Evolutionary conservation across 352 stramenopile species (phyloP), one percentile per base, ranked within the genome.

Genomic region (Pythium volutum): DNA sequence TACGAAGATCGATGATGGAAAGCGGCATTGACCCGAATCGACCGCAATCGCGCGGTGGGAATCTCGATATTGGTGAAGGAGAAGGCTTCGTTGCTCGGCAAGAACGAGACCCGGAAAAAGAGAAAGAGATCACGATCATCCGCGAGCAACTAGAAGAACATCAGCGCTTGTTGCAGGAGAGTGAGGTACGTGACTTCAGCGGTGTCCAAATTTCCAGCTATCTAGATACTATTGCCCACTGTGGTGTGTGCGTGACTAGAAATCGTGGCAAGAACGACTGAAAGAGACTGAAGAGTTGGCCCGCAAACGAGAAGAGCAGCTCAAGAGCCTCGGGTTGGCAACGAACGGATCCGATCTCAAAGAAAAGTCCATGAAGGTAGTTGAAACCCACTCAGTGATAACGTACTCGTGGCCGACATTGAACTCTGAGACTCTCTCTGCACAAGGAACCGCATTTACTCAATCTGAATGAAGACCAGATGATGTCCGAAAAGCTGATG

Each of bases 401-500:
- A 16, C 11, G 9, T 2, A 29, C 26, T 25, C 18, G 11, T 27
- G 25, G 27, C 10, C 16, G 8, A 6, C 1, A 26, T 29, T 14
- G 4, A 55, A 31, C 18, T 9, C 29, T 27, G 10, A 48, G n/a
- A 45, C 15, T 47, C 36, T 12, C 2, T 57, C 8, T 34, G 26
- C 29, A 18, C 27, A 26, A 84, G 70, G 79, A 93, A 42, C 83
- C 88, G 16, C 85, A 95, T 46, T 55, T 96, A 3, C 65, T 93
- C 39, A 96, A 96, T 43, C 59, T 96, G 27, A 90, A 95, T 45
- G 85, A 96, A 76, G 88, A 96, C 39, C 83, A 88, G 31, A 69
- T 88, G 33, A 94, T 95, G 87, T 81, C 77, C 1, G 85, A 91
- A 58, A 90, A 92, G 47, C 60, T 96, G 2, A 60, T 89, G 0